Percentiles rank a stretch among this genome's conserved stretches.
Evolutionary conservation across 768 basidiomycete genomes (phyloP).

Genomic region (Suillus occidentalis): DNA sequence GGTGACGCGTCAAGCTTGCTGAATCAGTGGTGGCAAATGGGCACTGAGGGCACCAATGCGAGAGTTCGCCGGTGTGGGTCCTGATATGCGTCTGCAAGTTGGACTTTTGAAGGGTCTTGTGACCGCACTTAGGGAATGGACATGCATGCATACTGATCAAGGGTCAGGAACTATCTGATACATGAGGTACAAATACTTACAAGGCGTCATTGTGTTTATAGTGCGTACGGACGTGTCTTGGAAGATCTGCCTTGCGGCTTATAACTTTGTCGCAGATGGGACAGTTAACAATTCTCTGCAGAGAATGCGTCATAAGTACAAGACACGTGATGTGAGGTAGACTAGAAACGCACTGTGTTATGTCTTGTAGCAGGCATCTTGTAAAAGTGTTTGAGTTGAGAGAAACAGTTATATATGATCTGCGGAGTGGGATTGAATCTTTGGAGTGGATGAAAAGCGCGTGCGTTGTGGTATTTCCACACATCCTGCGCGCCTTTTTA

Average conservation of each 20-base stretch:
- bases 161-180: conserved; percentile 5
- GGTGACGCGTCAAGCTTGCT: conserved; percentile 25
- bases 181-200: conserved; percentile 16
- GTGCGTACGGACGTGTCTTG: conserved; percentile 29
- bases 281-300: conserved; percentile 16
- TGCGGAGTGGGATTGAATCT: not conserved
- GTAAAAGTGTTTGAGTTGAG: not conserved
- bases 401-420: not conserved
- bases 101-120: conserved; percentile 25
- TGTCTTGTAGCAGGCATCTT: not conserved
- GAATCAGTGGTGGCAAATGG: conserved; percentile 20
- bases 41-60: conserved; percentile 21
- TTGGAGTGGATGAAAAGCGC: not conserved
- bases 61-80: conserved; percentile 19
- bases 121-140: conserved; percentile 18
- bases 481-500: conserved; percentile 18
- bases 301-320: not conserved
- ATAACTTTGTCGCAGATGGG: conserved; percentile 16
- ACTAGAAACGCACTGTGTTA: not conserved
- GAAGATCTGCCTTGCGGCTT: conserved; percentile 26
- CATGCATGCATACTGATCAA: conserved; percentile 27
- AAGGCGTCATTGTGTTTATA: conserved; percentile 19
- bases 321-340: not conserved
- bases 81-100: conserved; percentile 30
- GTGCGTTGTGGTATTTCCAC: conserved; percentile 5